Conservation (phyloP, 768 basidiomycete genomes). For the Agaricus bisporus region DNA sequence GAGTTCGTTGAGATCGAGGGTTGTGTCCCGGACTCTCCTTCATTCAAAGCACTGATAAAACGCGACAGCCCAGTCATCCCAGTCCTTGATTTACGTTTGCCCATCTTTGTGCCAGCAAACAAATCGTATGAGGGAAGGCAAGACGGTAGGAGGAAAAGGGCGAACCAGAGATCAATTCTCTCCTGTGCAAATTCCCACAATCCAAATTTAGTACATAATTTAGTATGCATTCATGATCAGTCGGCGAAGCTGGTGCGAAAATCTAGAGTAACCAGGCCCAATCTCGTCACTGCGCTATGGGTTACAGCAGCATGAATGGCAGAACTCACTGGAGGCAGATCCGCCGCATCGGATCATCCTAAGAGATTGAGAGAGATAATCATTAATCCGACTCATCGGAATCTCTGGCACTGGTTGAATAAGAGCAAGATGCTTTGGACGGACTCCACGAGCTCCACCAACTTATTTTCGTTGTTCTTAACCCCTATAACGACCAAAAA, state of each 20-base stretch:
- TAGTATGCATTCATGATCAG: neutral
- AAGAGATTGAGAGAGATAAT: too few relatives aligned
- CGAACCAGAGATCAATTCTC: neutral
- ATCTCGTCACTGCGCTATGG: too few relatives aligned
- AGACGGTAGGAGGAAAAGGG: neutral
- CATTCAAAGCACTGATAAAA: slow-evolving; percentile 1
- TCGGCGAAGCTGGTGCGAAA: neutral
- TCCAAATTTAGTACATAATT: neutral
- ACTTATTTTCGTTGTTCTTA: too few relatives aligned
- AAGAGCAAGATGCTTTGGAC: too few relatives aligned
- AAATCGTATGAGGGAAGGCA: neutral
- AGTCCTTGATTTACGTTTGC: slow-evolving; percentile 10
- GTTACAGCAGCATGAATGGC: too few relatives aligned
- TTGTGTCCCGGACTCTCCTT: neutral
- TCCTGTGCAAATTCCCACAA: neutral
- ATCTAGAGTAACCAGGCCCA: too few relatives aligned
- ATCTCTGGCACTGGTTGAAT: too few relatives aligned
- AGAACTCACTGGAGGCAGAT: too few relatives aligned
- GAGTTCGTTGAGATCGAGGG: neutral
- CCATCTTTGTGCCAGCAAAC: slow-evolving; percentile 4
- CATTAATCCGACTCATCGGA: too few relatives aligned
- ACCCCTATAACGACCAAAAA: too few relatives aligned
- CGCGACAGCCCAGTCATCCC: slow-evolving; percentile 6
- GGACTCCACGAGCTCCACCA: too few relatives aligned
- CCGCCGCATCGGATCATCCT: too few relatives aligned